Evolutionary conservation across 106 monocot species (phyloP), one percentile per base, ranked within the genome.

Genomic region (Acorus calamus): DNA sequence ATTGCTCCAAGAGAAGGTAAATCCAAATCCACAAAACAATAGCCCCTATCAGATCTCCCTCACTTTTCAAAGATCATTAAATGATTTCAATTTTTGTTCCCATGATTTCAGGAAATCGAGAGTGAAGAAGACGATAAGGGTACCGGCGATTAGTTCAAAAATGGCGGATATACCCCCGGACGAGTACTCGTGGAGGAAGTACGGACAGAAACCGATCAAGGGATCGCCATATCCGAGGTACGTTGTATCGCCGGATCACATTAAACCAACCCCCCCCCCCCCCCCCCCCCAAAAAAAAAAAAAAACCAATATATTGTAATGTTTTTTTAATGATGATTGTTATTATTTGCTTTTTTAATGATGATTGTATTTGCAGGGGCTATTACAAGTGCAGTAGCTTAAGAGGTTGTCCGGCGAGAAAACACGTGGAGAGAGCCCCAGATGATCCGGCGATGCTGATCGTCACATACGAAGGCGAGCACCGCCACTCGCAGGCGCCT

Each of bases 371-470:
- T 56, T 51, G 11, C 84, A 88, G 90, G 62, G 81, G 81, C 2
- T 92, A 92, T 62, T 92, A 92, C 79, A 92, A 92, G 81, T 92
- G 91, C 65, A 92, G 92, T 61, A 79, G 70, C n/a, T 47, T 87
- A 47, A 55, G 87, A 3, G 92, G 87, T 1, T 92, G 92, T 61
- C 92, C 92, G 46, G 92, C 92, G 8, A 55, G 92, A 66, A 92
- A 92, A 67, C 92, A 92, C 55, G 87, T 92, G 46, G 92, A 92
- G 75, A 64, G 87, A 47, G 92, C 87, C 2, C 56, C 67, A 8
- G 81, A 92, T 57, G 87, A 92, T 47, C 81, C 92, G 5, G 47
- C 79, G n/a, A 87, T 84, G 92, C 75, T 92, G 14, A 76, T 84
- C 55, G 92, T 92, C 13, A 92, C 87, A 1, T 92, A 92, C 78